Evolutionary conservation across 139 green algal genomes (phyloP), one percentile per base, ranked within the genome.

Genomic region (Picochlorum sp.): DNA sequence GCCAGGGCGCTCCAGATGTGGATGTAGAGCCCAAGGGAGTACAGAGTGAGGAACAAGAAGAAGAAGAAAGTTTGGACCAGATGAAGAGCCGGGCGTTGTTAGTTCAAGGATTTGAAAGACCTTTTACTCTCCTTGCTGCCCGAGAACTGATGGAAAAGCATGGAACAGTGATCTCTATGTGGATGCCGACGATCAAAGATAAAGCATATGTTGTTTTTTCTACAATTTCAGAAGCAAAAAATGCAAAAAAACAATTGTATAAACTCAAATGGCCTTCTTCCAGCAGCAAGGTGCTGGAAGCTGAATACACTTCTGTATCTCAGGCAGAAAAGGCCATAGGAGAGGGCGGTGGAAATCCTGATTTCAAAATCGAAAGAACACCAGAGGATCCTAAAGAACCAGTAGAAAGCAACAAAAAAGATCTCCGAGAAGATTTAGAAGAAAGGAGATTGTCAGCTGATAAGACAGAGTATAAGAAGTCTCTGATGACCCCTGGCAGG

Each of bases 121-220:
- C 87, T 1, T 90, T 93, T 64, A 84, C 70, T 0, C 77, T 85
- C 57, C 62, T 33, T 28, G 12, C 33, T 45, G 62, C 59, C 20
- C 58, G 72, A 9, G 61, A 72, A 36, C 61, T 90, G 56, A 43
- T 89, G 33, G 39, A 36, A 2, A 35, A 79, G 32, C 69, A 57
- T 22, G 80, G 81, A 28, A 72, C 65, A 26, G 43, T 90, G 1
- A 51, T 66, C 22, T 67, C 75, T 16, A 63, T 93, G 62, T 95
- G 87, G 87, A 90, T 95, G 78, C 77, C 81, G 1, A 57, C 24
- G n/a, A 83, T 94, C 41, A 89, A 85, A 74, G 84, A 78, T 25
- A 74, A 84, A 69, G 81, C 72, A 35, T 85, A 80, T 45, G 81
- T 81, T 7, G 55, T 87, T 4, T 85, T 79, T 40, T 68, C 64